Evolutionary conservation across 306 rosid genomes (phyloP), one percentile per base, ranked within the genome.

Genomic region (Mucuna pruriens): DNA sequence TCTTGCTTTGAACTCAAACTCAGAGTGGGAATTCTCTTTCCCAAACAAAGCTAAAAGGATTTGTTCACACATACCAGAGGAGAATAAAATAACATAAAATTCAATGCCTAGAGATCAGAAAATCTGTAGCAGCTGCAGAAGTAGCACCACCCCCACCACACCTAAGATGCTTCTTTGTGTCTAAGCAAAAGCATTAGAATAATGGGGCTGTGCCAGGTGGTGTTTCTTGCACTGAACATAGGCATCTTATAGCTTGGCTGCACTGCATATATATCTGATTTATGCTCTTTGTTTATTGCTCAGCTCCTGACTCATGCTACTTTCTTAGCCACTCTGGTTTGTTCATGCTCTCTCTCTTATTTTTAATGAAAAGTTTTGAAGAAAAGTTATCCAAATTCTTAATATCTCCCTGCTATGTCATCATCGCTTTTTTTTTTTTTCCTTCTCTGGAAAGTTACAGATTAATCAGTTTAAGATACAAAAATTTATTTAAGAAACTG

Each of bases 1-100:
- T 75, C 90, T 87, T 87, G 77, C 75, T 84, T 82, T 75, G 83
- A 87, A 87, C 88, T 87, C 90, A 87, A 87, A 69, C 90, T 81
- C 76, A 68, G 20, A 80, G 79, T 22, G 25, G 38, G 7, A 12
- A 19, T 39, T 22, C 7, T 68, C 36, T 22, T 19, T 40, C 23
- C 44, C 25, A 69, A 83, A 65, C 63, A 46, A 81, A 44, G 82
- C 12, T 65, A 15, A 83, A 36, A 64, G 25, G 46, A 4, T 10
- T 17, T 76, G 52, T 23, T 39, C 33, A 71, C 65, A 74, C 6
- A 49, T 16, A 52, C 23, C 42, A 2, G 5, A 54, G 26, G 48
- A 57, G 80, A 80, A 71, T 86, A 77, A 77, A 81, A 33, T 77
- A 87, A 68, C 19, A 26, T 78, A 81, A 49, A 74, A 78, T 74